A percentile compares a stretch with the other conserved stretches of the same genome.
phyloP scores from a whole-genome alignment of 1,139 yeast species.

The Candida glucosophila region DNA sequence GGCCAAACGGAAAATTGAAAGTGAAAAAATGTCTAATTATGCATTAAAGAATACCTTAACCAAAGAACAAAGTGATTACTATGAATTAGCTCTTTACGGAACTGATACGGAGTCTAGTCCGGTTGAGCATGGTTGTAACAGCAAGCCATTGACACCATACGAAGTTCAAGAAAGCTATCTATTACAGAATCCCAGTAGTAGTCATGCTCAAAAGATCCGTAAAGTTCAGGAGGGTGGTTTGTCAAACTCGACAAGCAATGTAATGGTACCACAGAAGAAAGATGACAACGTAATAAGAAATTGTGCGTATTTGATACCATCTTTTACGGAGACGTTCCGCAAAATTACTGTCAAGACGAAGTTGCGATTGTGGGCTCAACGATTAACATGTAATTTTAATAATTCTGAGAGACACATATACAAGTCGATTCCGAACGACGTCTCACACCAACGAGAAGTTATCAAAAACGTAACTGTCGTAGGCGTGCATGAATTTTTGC shows the following conservation, averaged over 20 bases:
- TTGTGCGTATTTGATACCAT: no score
- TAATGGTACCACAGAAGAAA: no score
- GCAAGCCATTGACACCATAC: conserved; percentile 26
- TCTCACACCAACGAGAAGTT: conserved; percentile 9
- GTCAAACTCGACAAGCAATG: no score
- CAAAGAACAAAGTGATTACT: no score
- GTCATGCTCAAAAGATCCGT: conserved; percentile 1
- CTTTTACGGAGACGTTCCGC: conserved; percentile 24
- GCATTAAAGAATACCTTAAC: conserved; percentile 20
- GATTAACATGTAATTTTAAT: conserved; percentile 17
- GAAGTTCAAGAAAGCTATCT: conserved; percentile 27
- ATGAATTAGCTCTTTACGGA: conserved; percentile 32
- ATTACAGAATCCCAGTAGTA: no score
- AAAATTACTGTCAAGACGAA: conserved; percentile 31
- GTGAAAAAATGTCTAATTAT: conserved; percentile 24
- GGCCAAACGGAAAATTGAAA: conserved; percentile 29
- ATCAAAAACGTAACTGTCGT: conserved; percentile 32
- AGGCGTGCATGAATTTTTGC: conserved; percentile 46
- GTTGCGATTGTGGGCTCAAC: conserved; percentile 28
- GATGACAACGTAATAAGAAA: conserved; percentile 5
- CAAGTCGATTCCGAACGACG: conserved; percentile 9
- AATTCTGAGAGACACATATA: conserved; percentile 29
- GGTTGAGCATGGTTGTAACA: conserved; percentile 24
- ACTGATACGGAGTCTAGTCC: conserved; percentile 34
- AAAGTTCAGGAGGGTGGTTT: no score